Evolutionary conservation across 345 rosid genomes (phyloP).

Genomic region (Psidium friedrichsthalianum): DNA sequence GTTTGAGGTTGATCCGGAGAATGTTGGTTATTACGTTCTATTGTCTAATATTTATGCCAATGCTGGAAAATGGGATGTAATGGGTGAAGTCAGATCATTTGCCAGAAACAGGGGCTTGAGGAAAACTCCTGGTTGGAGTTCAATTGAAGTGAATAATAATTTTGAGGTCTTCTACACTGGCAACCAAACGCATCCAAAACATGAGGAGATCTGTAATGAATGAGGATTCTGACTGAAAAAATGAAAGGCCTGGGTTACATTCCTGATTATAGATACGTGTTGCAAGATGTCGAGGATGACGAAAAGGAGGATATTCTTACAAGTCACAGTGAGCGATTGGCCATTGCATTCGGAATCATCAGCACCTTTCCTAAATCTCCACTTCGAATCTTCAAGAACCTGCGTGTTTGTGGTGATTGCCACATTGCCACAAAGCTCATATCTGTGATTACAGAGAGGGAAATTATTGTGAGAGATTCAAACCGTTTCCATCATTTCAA

Average conservation of each 20-base stretch:
- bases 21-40: constrained; percentile 27
- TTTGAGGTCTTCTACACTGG: constrained; percentile 13
- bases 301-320: constrained; percentile 12
- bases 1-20: constrained; percentile 21
- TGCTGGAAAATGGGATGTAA: constrained; percentile 35
- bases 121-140: constrained; percentile 45
- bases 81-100: constrained; percentile 24
- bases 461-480: constrained; percentile 59
- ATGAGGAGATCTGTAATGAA: constrained; percentile 6
- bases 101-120: constrained; percentile 19
- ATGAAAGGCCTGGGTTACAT: constrained; percentile 11
- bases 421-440: constrained; percentile 53
- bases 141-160: constrained; percentile 26
- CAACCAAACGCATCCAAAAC: constrained; percentile 1
- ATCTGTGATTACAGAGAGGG: constrained; percentile 39
- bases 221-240: constrained; percentile 7
- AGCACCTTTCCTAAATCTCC: constrained; percentile 48
- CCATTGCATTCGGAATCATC: constrained; percentile 43
- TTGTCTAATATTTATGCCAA: constrained; percentile 33
- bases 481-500: constrained; percentile 59
- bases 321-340: constrained; percentile 19
- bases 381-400: constrained; percentile 59
- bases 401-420: constrained; percentile 73
- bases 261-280: constrained; percentile 9
- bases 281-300: constrained; percentile 19